A percentile compares a stretch with the other conserved stretches of the same genome.
phyloP scores from a whole-genome alignment of 768 basidiomycete genomes.

The Pisolithus orientalis region DNA sequence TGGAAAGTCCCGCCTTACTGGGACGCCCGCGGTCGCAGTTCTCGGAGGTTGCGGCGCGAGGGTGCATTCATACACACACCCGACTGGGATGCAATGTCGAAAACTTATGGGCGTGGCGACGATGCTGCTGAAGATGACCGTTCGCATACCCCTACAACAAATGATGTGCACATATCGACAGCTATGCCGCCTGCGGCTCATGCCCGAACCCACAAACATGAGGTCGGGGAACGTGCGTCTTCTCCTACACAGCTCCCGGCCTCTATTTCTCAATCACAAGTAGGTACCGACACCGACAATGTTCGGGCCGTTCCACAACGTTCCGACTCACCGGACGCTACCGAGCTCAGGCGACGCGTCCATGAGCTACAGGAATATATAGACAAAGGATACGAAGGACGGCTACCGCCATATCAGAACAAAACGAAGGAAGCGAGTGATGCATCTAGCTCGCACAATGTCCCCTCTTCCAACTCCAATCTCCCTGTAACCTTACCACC shows the following conservation, averaged over 20 bases:
- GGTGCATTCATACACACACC: slow-evolving; percentile 1
- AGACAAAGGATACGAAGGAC: neutral
- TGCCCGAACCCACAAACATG: neutral
- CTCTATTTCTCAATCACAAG: neutral
- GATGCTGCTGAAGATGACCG: neutral
- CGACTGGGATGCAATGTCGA: slow-evolving; percentile 1
- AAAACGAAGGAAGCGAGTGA: neutral
- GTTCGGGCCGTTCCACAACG: neutral
- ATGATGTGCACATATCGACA: neutral
- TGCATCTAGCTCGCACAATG: neutral
- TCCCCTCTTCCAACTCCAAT: neutral
- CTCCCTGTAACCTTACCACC: neutral
- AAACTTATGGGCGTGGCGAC: neutral
- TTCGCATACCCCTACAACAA: neutral
- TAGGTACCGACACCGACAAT: neutral
- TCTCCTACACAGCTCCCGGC: neutral
- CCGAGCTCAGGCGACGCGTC: neutral
- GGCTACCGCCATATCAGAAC: neutral
- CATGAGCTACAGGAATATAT: neutral
- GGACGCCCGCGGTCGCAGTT: neutral
- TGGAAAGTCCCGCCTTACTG: neutral
- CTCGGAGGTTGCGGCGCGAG: neutral
- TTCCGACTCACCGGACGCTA: neutral
- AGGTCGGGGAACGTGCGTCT: neutral
- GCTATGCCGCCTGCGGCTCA: neutral